Conservation (phyloP, 805 yeast species). For the Candida maltosa region DNA sequence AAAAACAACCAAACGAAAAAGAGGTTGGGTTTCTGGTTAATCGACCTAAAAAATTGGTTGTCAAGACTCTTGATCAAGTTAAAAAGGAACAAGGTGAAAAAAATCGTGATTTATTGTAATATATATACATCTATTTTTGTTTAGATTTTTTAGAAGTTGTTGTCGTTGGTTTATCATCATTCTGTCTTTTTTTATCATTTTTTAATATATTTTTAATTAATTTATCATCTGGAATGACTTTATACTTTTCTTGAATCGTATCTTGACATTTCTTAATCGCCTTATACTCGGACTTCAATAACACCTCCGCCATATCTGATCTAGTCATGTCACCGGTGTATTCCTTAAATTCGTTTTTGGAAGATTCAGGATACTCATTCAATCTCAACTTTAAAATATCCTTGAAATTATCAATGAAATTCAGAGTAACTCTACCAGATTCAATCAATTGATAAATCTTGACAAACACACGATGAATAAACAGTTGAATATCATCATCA, state of each 20-base stretch:
- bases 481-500: slow-evolving; percentile 8
- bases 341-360: no score
- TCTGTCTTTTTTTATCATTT: slow-evolving; percentile 33
- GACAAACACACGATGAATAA: slow-evolving; percentile 48
- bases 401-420: slow-evolving; percentile 25
- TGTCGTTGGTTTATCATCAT: neutral
- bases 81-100: neutral
- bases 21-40: slow-evolving; percentile 29
- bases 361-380: slow-evolving; percentile 45
- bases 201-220: slow-evolving; percentile 57
- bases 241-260: slow-evolving; percentile 25
- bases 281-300: slow-evolving; percentile 52
- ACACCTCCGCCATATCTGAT: slow-evolving; percentile 49
- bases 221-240: slow-evolving; percentile 56
- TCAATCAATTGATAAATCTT: slow-evolving; percentile 64
- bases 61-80: slow-evolving; percentile 15
- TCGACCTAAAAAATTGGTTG: slow-evolving; percentile 32
- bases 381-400: slow-evolving; percentile 34
- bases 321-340: slow-evolving; percentile 13
- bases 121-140: slow-evolving; percentile 2
- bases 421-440: slow-evolving; percentile 43
- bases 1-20: neutral
- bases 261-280: slow-evolving; percentile 44
- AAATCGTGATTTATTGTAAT: slow-evolving; percentile 4
- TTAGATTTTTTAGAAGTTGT: neutral